Evolutionary conservation across 306 rosid species (phyloP).

Genomic region (Trifolium dubium): DNA sequence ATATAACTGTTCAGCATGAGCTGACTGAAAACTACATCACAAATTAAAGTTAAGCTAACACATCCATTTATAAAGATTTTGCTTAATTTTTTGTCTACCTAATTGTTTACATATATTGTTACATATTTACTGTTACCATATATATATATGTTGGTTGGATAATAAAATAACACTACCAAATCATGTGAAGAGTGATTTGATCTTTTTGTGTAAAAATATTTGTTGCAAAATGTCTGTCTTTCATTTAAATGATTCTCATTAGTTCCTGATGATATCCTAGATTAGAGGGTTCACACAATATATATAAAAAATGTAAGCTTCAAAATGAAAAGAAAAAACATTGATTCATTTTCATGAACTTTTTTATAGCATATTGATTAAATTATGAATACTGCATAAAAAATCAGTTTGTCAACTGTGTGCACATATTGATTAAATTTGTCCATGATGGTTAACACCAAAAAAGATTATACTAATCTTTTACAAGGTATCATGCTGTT

Average conservation of each 20-base stretch:
- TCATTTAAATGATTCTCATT: too few species aligned
- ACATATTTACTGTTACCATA: background rate
- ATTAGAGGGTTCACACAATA: too few species aligned
- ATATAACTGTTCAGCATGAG: slow-evolving; percentile 44
- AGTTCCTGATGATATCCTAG: too few species aligned
- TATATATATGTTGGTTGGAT: slow-evolving; percentile 1
- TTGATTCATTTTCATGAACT: slow-evolving; percentile 1
- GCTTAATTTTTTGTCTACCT: slow-evolving; percentile 30
- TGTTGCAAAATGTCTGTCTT: too few species aligned
- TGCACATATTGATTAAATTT: background rate
- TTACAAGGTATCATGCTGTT: background rate
- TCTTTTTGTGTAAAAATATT: too few species aligned
- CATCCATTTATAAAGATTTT: slow-evolving; percentile 34
- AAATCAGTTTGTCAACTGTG: background rate
- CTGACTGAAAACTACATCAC: slow-evolving; percentile 40
- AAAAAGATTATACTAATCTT: background rate
- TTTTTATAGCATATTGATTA: background rate
- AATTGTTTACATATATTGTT: slow-evolving; percentile 16
- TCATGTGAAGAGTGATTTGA: background rate
- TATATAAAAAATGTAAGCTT: background rate
- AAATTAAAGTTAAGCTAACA: slow-evolving; percentile 23
- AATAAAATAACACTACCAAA: slow-evolving; percentile 9
- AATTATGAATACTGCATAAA: background rate
- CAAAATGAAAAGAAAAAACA: background rate
- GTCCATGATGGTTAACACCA: too few species aligned